Conservation (phyloP, 2,329 filamentous ascomycete species). For the Magnaporthiopsis incrustans region DNA sequence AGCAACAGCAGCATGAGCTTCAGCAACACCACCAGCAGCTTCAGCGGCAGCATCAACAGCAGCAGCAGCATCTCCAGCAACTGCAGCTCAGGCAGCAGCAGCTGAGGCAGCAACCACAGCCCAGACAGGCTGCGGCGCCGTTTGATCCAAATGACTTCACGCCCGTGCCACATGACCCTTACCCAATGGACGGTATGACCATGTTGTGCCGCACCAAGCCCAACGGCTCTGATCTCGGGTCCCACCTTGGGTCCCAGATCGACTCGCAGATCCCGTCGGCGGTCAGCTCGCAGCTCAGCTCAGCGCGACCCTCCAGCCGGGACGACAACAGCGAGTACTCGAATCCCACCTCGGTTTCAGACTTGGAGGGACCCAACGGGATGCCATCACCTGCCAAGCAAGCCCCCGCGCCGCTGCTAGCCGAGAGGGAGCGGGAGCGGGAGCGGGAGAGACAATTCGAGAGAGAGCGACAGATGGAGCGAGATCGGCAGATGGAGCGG, state of each 20-base stretch:
- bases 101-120: constrained; percentile 1
- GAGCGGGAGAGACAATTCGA: background rate
- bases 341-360: constrained; percentile 81
- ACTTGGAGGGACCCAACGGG: constrained; percentile 68
- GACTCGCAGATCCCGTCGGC: constrained; percentile 39
- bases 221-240: constrained; percentile 15
- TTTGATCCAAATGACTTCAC: constrained; percentile 54
- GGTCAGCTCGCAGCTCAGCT: constrained; percentile 43
- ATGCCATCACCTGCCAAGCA: constrained; percentile 69
- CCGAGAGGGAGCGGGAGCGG: background rate
- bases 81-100: constrained; percentile 15
- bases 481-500: background rate
- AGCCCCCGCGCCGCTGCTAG: constrained; percentile 17
- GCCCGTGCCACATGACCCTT: constrained; percentile 80
- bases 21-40: constrained; percentile 20
- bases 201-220: constrained; percentile 73
- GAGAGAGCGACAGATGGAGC: background rate
- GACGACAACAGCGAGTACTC: constrained; percentile 90
- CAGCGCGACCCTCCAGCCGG: constrained; percentile 69
- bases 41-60: constrained; percentile 13
- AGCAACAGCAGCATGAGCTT: constrained; percentile 8
- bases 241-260: constrained; percentile 30
- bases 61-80: constrained; percentile 17
- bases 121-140: constrained; percentile 19
- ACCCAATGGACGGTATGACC: constrained; percentile 93